A percentile compares a stretch with the other conserved stretches of the same genome.
Evolutionary conservation across 225 moss, liverwort and hornwort species (phyloP).

Genomic region (Lunularia cruciata): DNA sequence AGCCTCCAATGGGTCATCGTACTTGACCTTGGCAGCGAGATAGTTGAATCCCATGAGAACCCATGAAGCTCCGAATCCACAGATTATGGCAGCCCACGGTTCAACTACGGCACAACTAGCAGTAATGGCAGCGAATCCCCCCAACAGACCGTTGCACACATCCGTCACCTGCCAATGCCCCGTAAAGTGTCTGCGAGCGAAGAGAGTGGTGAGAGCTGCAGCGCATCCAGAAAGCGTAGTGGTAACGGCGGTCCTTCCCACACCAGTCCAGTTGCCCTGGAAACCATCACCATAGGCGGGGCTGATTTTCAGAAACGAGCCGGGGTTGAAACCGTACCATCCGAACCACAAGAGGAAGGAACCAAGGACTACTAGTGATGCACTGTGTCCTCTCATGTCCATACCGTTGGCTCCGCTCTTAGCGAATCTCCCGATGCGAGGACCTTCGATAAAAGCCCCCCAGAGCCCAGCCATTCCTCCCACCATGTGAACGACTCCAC

Average conservation of each 20-base stretch:
- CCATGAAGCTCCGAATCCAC: slow-evolving; percentile 65
- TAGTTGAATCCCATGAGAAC: slow-evolving; percentile 62
- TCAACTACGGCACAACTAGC: slow-evolving; percentile 70
- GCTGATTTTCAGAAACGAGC: slow-evolving; percentile 54
- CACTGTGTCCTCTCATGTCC: slow-evolving; percentile 75
- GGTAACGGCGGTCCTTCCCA: slow-evolving; percentile 79
- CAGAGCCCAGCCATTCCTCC: slow-evolving; percentile 52
- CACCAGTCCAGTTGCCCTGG: slow-evolving; percentile 68
- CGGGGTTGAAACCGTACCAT: slow-evolving; percentile 97
- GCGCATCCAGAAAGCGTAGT: slow-evolving; percentile 76
- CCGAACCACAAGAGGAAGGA: slow-evolving; percentile 92
- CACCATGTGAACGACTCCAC: slow-evolving; percentile 59
- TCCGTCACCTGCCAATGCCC: slow-evolving; percentile 85
- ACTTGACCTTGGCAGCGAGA: slow-evolving; percentile 50
- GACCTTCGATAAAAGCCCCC: slow-evolving; percentile 54
- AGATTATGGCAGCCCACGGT: slow-evolving; percentile 80
- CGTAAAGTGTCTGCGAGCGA: slow-evolving; percentile 60
- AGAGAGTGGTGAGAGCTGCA: slow-evolving; percentile 77
- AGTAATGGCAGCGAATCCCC: slow-evolving; percentile 92
- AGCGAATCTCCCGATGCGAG: slow-evolving; percentile 52
- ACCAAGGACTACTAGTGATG: slow-evolving; percentile 79
- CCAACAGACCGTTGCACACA: slow-evolving; percentile 84
- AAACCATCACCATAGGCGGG: slow-evolving; percentile 32
- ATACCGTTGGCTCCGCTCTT: slow-evolving; percentile 47
- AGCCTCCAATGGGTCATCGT: slow-evolving; percentile 88